Conservation (phyloP, 2,329 filamentous ascomycete genomes). For the Corinectria fuckeliana region DNA sequence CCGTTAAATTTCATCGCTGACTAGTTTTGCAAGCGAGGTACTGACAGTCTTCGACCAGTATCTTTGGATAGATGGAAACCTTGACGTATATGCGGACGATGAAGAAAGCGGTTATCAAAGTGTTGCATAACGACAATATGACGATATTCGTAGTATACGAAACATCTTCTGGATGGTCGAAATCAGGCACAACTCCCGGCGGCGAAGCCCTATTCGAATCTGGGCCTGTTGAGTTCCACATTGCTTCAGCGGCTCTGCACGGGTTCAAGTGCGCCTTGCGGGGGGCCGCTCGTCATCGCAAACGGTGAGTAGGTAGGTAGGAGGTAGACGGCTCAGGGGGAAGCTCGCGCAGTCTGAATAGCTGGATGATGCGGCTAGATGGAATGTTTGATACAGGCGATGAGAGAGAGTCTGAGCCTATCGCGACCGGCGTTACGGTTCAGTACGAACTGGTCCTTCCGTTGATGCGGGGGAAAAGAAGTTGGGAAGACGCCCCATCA, state of each 20-base stretch:
- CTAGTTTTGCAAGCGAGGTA: neutral
- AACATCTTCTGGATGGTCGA: constrained; percentile 25
- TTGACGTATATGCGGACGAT: constrained; percentile 26
- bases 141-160: constrained; percentile 28
- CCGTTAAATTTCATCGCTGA: neutral
- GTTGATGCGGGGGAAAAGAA: neutral
- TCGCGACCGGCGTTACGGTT: neutral
- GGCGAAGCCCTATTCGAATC: constrained; percentile 33
- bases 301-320: neutral
- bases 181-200: constrained; percentile 28
- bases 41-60: constrained; percentile 29
- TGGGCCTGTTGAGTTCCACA: constrained; percentile 35
- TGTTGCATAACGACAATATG: constrained; percentile 18
- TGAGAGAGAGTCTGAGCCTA: neutral
- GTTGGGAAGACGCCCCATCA: neutral
- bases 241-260: constrained; percentile 14
- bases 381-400: neutral
- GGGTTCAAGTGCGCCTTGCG: neutral
- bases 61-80: constrained; percentile 17
- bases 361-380: neutral
- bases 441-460: neutral
- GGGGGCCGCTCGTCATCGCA: constrained; percentile 8
- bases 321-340: neutral
- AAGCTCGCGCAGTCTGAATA: neutral
- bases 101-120: constrained; percentile 20